Base-by-base conservation (phyloP, 2,329 filamentous ascomycete species). In the Cyclaneusma minus region DNA sequence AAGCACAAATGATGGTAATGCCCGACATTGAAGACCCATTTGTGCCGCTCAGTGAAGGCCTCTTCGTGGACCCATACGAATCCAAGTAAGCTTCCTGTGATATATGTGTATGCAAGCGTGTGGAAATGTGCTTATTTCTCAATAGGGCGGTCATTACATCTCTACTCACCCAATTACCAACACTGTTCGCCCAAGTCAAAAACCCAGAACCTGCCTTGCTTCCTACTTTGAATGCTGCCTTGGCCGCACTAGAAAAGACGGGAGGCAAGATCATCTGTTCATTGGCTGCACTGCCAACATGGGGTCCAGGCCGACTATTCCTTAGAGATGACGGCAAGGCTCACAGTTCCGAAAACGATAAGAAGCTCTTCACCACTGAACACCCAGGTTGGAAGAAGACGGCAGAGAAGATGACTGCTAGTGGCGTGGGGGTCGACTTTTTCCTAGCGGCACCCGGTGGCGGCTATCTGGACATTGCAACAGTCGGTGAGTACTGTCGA, bases 1-100 rank as follows among this genome's bases (percentile, higher is more conserved):
- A 84, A 53, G 83, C 89, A 7, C 89, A 98, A 47, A 94, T 98
- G 83, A 71, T 98, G 61, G 85, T 98, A 26, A 93, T 98, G 82
- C 81, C 89, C 3, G 89, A 98, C 47, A 67, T 98, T 25, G 85
- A 95, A 43, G 89, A 98, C 39, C 89, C 89, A 0, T 98, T 98
- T 48, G 73, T 95, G 10, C 85, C 89, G 3, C 61, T 98, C 11
- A 83, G 80, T 35, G 80, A 92, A 31, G 85, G 87, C 10, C 62
- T 98, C 7, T 95, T 95, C 49, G 87, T 95, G 10, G 87, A 98
- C 49, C 84, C 89, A 2, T 75, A 84, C 41, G 82, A 93, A 49
- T 89, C 83, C 23, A 87, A 78, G 61, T 70, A 55, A 29, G 58
- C 42, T 21, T 16, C 23, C 16, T 10, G 7, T 15, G n/a, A 5